phyloP scores from a whole-genome alignment of 257 asterid genomes.

The Penstemon eatonii region DNA sequence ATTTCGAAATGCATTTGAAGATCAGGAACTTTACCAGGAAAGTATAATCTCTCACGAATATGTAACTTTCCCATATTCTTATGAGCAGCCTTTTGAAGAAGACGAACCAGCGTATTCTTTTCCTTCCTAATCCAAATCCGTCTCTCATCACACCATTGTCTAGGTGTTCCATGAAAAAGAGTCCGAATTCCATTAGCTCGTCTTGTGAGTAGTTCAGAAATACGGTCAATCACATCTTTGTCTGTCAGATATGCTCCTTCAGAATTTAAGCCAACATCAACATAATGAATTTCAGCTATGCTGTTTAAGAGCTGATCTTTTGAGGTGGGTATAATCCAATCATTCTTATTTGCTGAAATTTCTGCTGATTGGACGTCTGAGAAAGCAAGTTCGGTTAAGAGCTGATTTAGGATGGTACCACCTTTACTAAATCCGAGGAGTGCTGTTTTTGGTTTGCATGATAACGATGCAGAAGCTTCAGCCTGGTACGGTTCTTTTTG shows the following conservation, averaged over 20 bases:
- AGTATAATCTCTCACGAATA: conserved; percentile 75
- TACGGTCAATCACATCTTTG: conserved; percentile 52
- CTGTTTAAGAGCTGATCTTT: conserved; percentile 69
- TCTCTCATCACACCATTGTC: conserved; percentile 82
- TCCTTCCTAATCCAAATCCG: conserved; percentile 74
- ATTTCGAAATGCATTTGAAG: conserved; percentile 91
- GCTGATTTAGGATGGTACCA: conserved; percentile 88
- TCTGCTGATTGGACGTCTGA: conserved; percentile 41
- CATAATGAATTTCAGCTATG: conserved; percentile 79
- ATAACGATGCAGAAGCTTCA: conserved; percentile 44
- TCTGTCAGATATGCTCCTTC: conserved; percentile 79
- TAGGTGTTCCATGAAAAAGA: conserved; percentile 90
- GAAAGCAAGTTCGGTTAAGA: conserved; percentile 66
- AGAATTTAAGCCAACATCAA: conserved; percentile 86
- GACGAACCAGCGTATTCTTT: conserved; percentile 62
- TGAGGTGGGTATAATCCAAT: conserved; percentile 58
- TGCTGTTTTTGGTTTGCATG: conserved; percentile 59
- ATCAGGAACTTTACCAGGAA: conserved; percentile 61
- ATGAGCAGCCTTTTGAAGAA: conserved; percentile 59
- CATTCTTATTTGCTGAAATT: conserved; percentile 34
- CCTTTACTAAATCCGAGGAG: conserved; percentile 95
- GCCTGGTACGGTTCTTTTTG: conserved; percentile 46
- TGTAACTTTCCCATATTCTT: conserved; percentile 56
- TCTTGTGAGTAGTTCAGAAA: conserved; percentile 46
- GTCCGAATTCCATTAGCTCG: conserved; percentile 61